A percentile compares a stretch with the other conserved stretches of the same genome.
These are phyloP conservation scores for Coemansia sp. DNA, from an alignment of 192 early-diverging fungal genomes.

Conservation along the genomic window DNA sequence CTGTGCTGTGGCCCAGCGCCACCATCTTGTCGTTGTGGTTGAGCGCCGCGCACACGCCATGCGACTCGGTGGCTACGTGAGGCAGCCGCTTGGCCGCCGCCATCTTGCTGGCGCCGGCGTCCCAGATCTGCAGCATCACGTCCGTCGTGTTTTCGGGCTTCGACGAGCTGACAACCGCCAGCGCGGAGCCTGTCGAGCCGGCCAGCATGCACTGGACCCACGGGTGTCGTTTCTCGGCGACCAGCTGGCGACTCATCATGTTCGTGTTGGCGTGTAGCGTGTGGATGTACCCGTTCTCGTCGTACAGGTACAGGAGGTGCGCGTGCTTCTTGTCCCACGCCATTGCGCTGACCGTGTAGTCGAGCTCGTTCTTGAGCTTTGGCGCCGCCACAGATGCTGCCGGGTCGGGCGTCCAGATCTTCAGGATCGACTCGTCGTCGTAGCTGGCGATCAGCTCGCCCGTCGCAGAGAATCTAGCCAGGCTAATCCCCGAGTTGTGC, in stretches of 20 bases:
- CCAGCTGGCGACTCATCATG: conserved; percentile 41
- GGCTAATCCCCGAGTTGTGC: conserved; percentile 48
- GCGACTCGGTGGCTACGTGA: conserved; percentile 17
- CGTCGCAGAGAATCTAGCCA: conserved; percentile 45
- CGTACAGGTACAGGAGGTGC: conserved; percentile 50
- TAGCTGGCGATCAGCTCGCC: conserved; percentile 54
- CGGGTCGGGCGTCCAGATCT: conserved; percentile 52
- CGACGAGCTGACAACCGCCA: conserved; percentile 42
- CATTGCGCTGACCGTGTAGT: conserved; percentile 48
- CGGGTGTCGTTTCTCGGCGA: conserved; percentile 27
- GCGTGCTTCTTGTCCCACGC: conserved; percentile 49
- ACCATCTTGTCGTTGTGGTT: conserved; percentile 53
- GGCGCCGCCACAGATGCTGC: conserved; percentile 20
- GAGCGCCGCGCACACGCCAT: conserved; percentile 46
- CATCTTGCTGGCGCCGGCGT: conserved; percentile 33
- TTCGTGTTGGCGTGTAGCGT: conserved; percentile 52
- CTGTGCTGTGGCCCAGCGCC: conserved; percentile 38
- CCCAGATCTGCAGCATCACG: conserved; percentile 41
- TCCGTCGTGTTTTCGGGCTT: conserved; percentile 47
- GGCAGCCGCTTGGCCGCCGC: conserved; percentile 29
- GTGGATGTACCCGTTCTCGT: conserved; percentile 46
- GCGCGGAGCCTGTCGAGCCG: conserved; percentile 35
- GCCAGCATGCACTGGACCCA: conserved; percentile 50
- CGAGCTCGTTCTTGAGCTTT: conserved; percentile 52
- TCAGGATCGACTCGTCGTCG: conserved; percentile 54